phyloP scores from a whole-genome alignment of 139 green algal species.

The Raphidocelis subcapitata region DNA sequence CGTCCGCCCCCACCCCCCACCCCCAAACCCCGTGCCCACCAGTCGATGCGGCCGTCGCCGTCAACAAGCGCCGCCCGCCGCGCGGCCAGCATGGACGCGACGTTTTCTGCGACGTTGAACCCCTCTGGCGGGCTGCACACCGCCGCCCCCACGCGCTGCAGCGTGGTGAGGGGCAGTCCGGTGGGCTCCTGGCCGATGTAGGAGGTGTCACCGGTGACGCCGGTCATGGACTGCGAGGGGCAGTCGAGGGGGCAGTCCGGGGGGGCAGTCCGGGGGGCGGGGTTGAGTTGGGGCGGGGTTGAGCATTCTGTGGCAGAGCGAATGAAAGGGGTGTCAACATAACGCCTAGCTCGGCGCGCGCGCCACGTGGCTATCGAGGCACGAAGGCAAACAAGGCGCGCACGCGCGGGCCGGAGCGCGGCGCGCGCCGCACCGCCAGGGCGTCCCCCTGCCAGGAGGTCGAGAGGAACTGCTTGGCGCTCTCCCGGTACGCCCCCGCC shows the following conservation, averaged over 20 bases:
- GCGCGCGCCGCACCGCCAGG: constrained; percentile 26
- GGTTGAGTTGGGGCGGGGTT: not conserved
- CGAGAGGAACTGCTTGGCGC: constrained; percentile 41
- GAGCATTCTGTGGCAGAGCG: too few species aligned
- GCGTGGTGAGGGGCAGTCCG: constrained; percentile 56
- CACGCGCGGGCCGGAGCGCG: too few species aligned
- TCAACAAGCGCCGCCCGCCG: constrained; percentile 47
- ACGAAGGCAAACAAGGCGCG: too few species aligned
- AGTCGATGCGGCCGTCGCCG: constrained; percentile 56
- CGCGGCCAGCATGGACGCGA: constrained; percentile 30
- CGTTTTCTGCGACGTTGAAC: constrained; percentile 42
- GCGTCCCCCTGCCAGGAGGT: constrained; percentile 62
- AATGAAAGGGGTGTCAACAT: too few species aligned
- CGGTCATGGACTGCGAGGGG: too few species aligned
- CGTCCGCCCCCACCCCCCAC: too few species aligned
- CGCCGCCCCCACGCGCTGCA: constrained; percentile 48
- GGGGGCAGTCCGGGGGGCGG: not conserved
- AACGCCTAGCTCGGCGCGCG: too few species aligned
- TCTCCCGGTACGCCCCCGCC: constrained; percentile 47
- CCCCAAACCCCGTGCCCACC: too few species aligned
- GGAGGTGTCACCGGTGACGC: too few species aligned
- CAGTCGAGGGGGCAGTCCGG: too few species aligned
- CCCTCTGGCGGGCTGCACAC: constrained; percentile 33
- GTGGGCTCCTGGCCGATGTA: constrained; percentile 65
- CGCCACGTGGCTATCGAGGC: too few species aligned